Evolutionary conservation across 257 asterid species (phyloP).

Genomic region (Solanum clarkiae): DNA sequence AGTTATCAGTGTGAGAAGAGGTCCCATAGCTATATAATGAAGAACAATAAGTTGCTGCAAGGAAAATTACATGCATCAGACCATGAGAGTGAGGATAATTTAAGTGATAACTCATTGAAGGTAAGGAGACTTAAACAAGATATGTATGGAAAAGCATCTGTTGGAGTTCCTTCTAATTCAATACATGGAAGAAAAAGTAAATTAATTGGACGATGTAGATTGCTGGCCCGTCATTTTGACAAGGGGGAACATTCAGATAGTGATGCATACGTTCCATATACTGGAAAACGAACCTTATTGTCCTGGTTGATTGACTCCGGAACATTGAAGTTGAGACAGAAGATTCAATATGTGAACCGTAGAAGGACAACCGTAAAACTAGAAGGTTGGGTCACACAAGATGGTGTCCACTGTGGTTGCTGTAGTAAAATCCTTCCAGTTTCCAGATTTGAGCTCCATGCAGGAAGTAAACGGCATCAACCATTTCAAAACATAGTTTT

Average conservation of each 20-base stretch:
- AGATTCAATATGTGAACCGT: slow-evolving; percentile 5
- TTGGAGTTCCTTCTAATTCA: not conserved
- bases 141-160: not conserved
- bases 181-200: not conserved
- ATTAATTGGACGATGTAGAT: slow-evolving; percentile 5
- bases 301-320: slow-evolving; percentile 10
- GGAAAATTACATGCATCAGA: not conserved
- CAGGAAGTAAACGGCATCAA: slow-evolving; percentile 2
- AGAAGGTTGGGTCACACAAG: slow-evolving; percentile 11
- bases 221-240: slow-evolving; percentile 1
- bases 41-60: not conserved
- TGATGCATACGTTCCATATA: slow-evolving; percentile 3
- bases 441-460: slow-evolving; percentile 9
- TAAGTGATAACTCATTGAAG: not conserved
- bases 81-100: not conserved
- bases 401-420: slow-evolving; percentile 10
- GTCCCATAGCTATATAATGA: not conserved
- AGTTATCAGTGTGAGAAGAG: slow-evolving; percentile 5
- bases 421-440: slow-evolving; percentile 9
- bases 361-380: not conserved
- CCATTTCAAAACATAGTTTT: slow-evolving; percentile 4
- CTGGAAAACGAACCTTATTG: slow-evolving; percentile 7
- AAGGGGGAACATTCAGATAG: not conserved
- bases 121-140: not conserved
- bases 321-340: not conserved